These are phyloP conservation scores for Sporothrix pallida DNA, from an alignment of 2,329 filamentous ascomycete species.

Conservation along the genomic window DNA sequence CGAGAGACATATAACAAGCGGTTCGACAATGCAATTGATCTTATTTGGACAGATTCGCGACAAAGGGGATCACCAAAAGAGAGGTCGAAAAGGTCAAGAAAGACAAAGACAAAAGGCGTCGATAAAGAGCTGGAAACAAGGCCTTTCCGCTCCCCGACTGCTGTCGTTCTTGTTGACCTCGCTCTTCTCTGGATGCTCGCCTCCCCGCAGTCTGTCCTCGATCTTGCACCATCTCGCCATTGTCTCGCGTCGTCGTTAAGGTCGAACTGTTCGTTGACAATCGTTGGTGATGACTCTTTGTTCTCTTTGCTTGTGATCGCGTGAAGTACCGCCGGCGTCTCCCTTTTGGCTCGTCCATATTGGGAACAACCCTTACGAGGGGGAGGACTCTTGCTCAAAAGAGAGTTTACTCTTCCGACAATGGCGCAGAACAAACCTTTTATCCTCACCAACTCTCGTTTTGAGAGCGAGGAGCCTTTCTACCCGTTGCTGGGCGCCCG, in stretches of 20 bases:
- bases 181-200: neutral
- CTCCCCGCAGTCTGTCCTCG: neutral
- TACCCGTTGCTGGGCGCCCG: constrained; percentile 46
- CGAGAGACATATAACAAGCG: neutral
- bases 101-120: neutral
- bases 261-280: neutral
- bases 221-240: neutral
- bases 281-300: neutral
- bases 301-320: neutral
- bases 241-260: neutral
- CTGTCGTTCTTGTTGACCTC: neutral
- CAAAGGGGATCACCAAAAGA: neutral
- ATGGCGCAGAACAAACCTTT: constrained; percentile 27
- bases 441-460: constrained; percentile 27
- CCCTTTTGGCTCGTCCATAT: neutral
- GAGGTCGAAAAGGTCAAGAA: neutral
- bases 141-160: neutral
- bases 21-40: neutral
- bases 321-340: neutral
- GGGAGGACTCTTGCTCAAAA: constrained; percentile 1
- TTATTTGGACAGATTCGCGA: neutral
- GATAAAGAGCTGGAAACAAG: neutral
- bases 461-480: constrained; percentile 22
- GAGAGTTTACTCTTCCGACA: neutral
- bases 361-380: constrained; percentile 15